Evolutionary conservation across 2,329 filamentous ascomycete species (phyloP), one percentile per base, ranked within the genome.

Genomic region (Cordyceps fumosorosea): DNA sequence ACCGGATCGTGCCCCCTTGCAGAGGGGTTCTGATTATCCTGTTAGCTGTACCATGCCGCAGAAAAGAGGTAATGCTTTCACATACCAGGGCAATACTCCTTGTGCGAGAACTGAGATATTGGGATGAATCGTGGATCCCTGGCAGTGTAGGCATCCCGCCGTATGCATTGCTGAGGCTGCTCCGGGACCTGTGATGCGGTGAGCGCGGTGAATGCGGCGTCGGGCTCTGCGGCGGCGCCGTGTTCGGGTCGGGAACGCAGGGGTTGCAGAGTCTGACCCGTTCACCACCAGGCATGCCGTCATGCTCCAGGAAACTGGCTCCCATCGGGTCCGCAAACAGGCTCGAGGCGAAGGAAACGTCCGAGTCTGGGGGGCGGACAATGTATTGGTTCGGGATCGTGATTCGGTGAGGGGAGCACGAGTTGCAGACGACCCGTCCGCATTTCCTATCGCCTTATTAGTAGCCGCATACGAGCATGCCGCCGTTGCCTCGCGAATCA

Each of bases 321-420:
- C 70, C 70, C 2, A 80, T 70, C 60, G 75, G 69, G 64, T 79
- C 73, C 64, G 74, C 72, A 67, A 78, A 69, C 18, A 75, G 59
- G 32, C 70, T 69, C 34, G 70, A 69, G 66, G 75, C 68, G 64
- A 75, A 66, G 64, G 73, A 68, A 64, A 75, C 69, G 63, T 81
- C 78, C 44, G 73, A 65, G 62, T 72, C 80, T 1, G 89, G 89
- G 3, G 90, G 89, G 54, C 89, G 88, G 29, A 97, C 92, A 66
- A 98, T 96, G 73, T 91, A 98, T 71, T 95, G 90, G 66, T 93
- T 85, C 1, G 93, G 93, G 65, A 98, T 97, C 3, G 90, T 96
- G 71, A 98, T 98, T 64, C 92, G 86, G 74, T 98, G 93, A 3
- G 93, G 93, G 3, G 93, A 97, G 77, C 93, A 98, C 22, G 86